phyloP scores from a whole-genome alignment of 108 stramenopile species.

The Cylindrotheca fusiformis region DNA sequence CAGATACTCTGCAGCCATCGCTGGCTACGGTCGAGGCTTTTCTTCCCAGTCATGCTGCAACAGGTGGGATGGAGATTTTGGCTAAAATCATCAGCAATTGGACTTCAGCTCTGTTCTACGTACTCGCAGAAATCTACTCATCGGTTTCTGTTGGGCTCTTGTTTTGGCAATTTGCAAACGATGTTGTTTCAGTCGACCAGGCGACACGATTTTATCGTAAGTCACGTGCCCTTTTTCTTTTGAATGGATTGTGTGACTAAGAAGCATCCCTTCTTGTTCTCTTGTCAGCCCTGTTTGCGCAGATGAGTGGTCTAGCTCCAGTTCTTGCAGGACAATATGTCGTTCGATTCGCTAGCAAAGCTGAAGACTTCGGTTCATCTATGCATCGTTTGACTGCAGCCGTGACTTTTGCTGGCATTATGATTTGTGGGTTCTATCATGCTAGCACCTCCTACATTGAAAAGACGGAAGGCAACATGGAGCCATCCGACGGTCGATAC shows the following conservation, averaged over 20 bases:
- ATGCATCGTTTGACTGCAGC: slow-evolving; percentile 76
- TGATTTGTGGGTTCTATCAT: slow-evolving; percentile 83
- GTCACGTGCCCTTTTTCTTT: no score
- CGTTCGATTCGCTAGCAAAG: slow-evolving; percentile 75
- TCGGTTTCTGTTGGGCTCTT: slow-evolving; percentile 94
- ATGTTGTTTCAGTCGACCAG: slow-evolving; percentile 87
- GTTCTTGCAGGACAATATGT: slow-evolving; percentile 89
- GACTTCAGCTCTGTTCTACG: slow-evolving; percentile 91
- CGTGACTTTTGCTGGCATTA: slow-evolving; percentile 69
- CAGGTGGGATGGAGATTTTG: slow-evolving; percentile 69
- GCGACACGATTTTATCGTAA: slow-evolving; percentile 94
- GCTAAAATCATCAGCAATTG: slow-evolving; percentile 87
- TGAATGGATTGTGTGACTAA: no score
- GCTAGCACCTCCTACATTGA: slow-evolving; percentile 62
- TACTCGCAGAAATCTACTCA: slow-evolving; percentile 92
- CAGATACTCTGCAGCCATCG: slow-evolving; percentile 68
- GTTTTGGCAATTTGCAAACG: slow-evolving; percentile 98
- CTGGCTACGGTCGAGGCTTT: slow-evolving; percentile 50
- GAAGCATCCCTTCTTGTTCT: no score
- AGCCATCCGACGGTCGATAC: not conserved
- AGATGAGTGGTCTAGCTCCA: slow-evolving; percentile 91
- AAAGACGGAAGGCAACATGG: slow-evolving; percentile 39
- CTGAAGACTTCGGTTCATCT: slow-evolving; percentile 67
- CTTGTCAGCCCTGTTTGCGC: slow-evolving; percentile 95
- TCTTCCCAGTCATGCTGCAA: slow-evolving; percentile 34